A percentile compares a stretch with the other conserved stretches of the same genome.
phyloP scores from a whole-genome alignment of 1,284 basidiomycete genomes.

The Irpex sp. region DNA sequence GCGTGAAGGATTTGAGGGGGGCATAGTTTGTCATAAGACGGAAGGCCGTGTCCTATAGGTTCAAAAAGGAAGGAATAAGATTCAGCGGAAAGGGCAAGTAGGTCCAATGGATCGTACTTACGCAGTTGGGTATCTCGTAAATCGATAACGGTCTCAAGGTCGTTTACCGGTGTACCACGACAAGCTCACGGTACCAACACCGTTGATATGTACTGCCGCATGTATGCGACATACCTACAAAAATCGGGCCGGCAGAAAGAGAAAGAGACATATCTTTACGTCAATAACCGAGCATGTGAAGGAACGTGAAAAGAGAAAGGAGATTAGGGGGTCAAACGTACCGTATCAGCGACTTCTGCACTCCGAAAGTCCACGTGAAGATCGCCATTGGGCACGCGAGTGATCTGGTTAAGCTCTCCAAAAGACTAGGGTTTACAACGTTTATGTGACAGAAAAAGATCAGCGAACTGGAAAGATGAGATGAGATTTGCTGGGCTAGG shows the following conservation, averaged over 20 bases:
- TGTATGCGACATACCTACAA: constrained; percentile 69
- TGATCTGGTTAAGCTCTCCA: constrained; percentile 68
- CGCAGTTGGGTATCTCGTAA: not conserved
- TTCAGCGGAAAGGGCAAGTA: not conserved
- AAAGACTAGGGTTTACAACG: constrained; percentile 47
- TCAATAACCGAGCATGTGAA: not conserved
- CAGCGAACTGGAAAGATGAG: not conserved
- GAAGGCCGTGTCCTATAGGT: not conserved
- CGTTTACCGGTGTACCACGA: constrained; percentile 71
- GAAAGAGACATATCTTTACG: not conserved
- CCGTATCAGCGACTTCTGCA: constrained; percentile 74
- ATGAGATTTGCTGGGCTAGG: not conserved
- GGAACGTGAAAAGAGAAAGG: not conserved
- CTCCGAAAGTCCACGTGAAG: constrained; percentile 68
- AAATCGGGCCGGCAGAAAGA: constrained; percentile 1
- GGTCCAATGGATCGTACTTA: not conserved
- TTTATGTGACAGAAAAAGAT: constrained; percentile 4
- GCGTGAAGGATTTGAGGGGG: not conserved
- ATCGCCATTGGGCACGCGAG: constrained; percentile 68
- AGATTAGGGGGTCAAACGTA: constrained; percentile 29
- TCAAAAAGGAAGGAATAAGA: not conserved
- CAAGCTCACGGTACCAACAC: constrained; percentile 71
- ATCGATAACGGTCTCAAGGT: constrained; percentile 32
- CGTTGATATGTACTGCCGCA: constrained; percentile 65
- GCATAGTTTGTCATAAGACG: not conserved